These are phyloP conservation scores for Ceratocystiopsis sp. DNA, from an alignment of 2,329 filamentous ascomycete species.

Conservation along the genomic window DNA sequence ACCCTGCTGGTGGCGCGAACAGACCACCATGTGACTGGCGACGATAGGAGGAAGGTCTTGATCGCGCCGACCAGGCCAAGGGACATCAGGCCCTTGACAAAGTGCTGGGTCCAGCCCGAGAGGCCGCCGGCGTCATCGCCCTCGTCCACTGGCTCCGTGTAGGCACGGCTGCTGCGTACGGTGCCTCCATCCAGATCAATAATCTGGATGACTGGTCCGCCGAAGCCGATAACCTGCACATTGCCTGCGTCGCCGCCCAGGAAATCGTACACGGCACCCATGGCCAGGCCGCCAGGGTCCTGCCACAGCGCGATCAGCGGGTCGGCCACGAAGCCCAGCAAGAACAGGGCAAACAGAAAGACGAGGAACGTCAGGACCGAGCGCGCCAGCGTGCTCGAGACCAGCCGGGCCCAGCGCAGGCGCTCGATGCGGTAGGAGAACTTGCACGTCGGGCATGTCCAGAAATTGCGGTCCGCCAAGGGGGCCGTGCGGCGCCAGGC, in stretches of 20 bases:
- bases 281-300: constrained; percentile 52
- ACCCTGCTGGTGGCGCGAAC: constrained; percentile 44
- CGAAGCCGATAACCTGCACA: no score
- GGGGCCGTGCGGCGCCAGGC: constrained; percentile 67
- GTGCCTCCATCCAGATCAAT: constrained; percentile 25
- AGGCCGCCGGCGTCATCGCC: no score
- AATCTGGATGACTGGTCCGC: no score
- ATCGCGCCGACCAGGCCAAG: constrained; percentile 73
- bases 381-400: constrained; percentile 51
- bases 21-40: constrained; percentile 63
- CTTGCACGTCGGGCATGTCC: constrained; percentile 73
- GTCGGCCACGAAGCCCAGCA: constrained; percentile 82
- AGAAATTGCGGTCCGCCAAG: constrained; percentile 50
- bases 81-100: constrained; percentile 78
- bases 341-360: constrained; percentile 55
- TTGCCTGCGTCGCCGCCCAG: constrained; percentile 17
- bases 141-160: neutral
- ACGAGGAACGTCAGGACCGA: constrained; percentile 54
- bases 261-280: constrained; percentile 30
- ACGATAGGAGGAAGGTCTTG: constrained; percentile 60
- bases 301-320: constrained; percentile 80
- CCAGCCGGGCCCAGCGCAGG: constrained; percentile 54
- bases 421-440: constrained; percentile 69
- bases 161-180: constrained; percentile 2
- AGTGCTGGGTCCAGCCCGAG: constrained; percentile 60